phyloP scores from a whole-genome alignment of 352 stramenopile species.

The Globisporangium alternatum region DNA sequence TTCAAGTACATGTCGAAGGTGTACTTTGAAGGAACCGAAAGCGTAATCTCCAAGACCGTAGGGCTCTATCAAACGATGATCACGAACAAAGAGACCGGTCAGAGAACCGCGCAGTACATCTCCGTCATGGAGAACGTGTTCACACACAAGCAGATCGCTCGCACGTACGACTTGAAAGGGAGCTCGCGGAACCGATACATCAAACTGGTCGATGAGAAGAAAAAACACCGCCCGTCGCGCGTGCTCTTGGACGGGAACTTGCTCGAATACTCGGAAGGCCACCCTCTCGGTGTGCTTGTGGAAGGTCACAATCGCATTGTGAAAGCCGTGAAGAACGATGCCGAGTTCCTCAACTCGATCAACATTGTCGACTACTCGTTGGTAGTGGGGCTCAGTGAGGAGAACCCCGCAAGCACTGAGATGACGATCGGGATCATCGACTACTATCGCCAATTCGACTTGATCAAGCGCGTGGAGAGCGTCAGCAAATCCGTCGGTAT shows the following conservation, averaged over 20 bases:
- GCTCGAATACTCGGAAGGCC: conserved; percentile 69
- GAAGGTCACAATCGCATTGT: conserved; percentile 70
- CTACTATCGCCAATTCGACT: conserved; percentile 98
- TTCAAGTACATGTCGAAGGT: conserved; percentile 98
- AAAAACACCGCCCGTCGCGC: conserved; percentile 21
- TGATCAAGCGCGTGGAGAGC: conserved; percentile 98
- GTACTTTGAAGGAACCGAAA: conserved; percentile 93
- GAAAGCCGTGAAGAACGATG: conserved; percentile 95
- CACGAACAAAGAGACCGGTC: conserved; percentile 91
- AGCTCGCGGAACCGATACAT: conserved; percentile 93
- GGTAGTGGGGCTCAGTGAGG: conserved; percentile 87
- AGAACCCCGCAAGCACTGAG: conserved; percentile 28
- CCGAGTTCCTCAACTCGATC: conserved; percentile 95
- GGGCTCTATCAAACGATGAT: conserved; percentile 97
- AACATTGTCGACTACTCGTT: conserved; percentile 99
- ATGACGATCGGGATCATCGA: conserved; percentile 99
- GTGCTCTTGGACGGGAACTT: conserved; percentile 88
- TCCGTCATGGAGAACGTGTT: conserved; percentile 97
- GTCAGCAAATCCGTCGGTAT: conserved; percentile 98
- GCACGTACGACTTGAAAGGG: conserved; percentile 98
- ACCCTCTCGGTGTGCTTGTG: conserved; percentile 70
- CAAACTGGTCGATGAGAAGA: conserved; percentile 32
- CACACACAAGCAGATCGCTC: conserved; percentile 91
- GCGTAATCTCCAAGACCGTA: conserved; percentile 96
- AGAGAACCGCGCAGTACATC: conserved; percentile 90